phyloP scores from a whole-genome alignment of 164 flowering plant genomes.

The Aristolochia fimbriata region DNA sequence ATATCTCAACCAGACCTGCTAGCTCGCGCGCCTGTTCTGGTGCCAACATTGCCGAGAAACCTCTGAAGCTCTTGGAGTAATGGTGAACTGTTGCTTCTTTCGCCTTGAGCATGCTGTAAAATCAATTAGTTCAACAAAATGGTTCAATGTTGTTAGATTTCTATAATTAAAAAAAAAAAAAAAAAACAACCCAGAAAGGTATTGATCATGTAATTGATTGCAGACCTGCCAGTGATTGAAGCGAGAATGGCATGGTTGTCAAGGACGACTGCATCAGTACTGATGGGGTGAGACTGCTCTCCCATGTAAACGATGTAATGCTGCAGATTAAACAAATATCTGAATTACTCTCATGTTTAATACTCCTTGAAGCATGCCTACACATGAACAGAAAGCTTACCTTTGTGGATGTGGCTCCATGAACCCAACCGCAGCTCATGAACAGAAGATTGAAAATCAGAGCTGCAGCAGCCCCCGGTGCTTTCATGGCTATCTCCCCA shows the following conservation, averaged over 20 bases:
- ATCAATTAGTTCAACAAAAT: neutral
- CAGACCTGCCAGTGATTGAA: constrained; percentile 16
- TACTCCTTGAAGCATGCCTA: too few relatives aligned
- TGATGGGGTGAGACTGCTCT: constrained; percentile 14
- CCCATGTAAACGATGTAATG: constrained; percentile 33
- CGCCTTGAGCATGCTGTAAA: constrained; percentile 11
- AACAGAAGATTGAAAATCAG: constrained; percentile 14
- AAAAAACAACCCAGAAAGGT: too few relatives aligned
- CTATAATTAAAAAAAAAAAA: too few relatives aligned
- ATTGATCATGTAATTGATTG: neutral
- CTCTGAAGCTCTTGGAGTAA: constrained; percentile 47
- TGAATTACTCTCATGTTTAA: neutral
- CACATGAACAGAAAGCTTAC: neutral
- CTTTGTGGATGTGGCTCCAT: constrained; percentile 16
- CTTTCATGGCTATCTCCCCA: constrained; percentile 4
- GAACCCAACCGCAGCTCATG: constrained; percentile 6
- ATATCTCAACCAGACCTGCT: constrained; percentile 11
- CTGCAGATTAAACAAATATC: constrained; percentile 4
- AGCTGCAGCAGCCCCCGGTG: neutral
- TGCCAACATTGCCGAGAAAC: constrained; percentile 44
- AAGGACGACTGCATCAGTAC: constrained; percentile 12
- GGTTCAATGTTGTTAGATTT: neutral
- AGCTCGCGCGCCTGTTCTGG: constrained; percentile 25
- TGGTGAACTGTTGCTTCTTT: constrained; percentile 22
- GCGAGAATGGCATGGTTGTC: constrained; percentile 18